Evolutionary conservation across 2,329 filamentous ascomycete genomes (phyloP).

Genomic region (Epicoccum sorghinum): DNA sequence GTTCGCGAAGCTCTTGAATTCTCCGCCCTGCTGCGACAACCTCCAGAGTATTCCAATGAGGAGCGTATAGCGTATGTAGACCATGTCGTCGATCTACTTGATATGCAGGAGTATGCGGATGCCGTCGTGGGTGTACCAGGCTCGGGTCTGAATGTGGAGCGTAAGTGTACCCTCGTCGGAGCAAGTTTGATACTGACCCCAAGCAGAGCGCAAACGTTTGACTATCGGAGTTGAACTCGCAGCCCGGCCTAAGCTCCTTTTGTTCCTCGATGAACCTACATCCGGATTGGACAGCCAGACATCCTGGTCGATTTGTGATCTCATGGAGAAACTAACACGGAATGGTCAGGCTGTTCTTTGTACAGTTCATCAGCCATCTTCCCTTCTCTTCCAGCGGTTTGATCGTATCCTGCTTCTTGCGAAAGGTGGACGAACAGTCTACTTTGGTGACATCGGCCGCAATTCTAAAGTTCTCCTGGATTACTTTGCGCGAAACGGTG

Average conservation of each 20-base stretch:
- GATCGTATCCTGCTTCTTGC: constrained; percentile 78
- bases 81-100: constrained; percentile 24
- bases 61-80: constrained; percentile 28
- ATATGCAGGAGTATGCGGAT: constrained; percentile 29
- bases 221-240: constrained; percentile 61
- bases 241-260: constrained; percentile 36
- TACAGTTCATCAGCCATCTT: constrained; percentile 93
- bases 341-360: constrained; percentile 82
- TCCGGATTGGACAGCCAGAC: constrained; percentile 72
- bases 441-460: constrained; percentile 78
- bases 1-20: constrained; percentile 39
- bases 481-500: constrained; percentile 77
- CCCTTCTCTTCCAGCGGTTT: constrained; percentile 89
- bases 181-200: not conserved
- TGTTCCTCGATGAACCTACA: constrained; percentile 67
- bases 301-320: constrained; percentile 69
- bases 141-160: constrained; percentile 54
- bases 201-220: constrained; percentile 63
- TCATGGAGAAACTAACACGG: constrained; percentile 85
- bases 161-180: constrained; percentile 38
- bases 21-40: constrained; percentile 52
- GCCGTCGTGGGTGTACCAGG: constrained; percentile 24
- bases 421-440: constrained; percentile 77
- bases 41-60: constrained; percentile 18
- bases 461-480: constrained; percentile 68